Percentiles rank a stretch among this genome's conserved stretches.
phyloP scores from a whole-genome alignment of 306 rosid genomes.

The Vigna radiata region DNA sequence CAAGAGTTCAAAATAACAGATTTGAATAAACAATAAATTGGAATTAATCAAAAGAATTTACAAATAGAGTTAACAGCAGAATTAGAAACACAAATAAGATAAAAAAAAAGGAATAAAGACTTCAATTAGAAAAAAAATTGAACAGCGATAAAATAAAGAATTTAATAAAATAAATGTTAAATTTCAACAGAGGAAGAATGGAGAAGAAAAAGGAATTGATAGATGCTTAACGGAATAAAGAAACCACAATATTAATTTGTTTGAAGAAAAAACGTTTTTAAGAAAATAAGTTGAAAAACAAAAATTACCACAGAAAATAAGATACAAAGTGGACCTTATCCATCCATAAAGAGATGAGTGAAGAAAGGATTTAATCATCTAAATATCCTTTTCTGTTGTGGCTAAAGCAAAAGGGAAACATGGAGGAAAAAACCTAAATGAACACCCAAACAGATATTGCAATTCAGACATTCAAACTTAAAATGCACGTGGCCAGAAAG shows the following conservation, averaged over 20 bases:
- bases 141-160: not conserved
- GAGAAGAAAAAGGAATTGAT: too few species aligned
- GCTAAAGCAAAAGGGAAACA: constrained; percentile 2
- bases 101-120: not conserved
- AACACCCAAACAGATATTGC: constrained; percentile 4
- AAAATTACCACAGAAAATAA: not conserved
- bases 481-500: constrained; percentile 17
- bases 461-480: constrained; percentile 21
- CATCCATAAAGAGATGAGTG: constrained; percentile 29
- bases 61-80: not conserved
- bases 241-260: too few species aligned
- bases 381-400: constrained; percentile 14
- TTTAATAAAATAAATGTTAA: not conserved
- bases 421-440: constrained; percentile 14
- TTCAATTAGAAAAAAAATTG: not conserved
- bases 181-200: not conserved
- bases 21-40: not conserved
- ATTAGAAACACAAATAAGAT: not conserved
- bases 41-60: not conserved
- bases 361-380: constrained; percentile 12
- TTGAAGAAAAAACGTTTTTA: too few species aligned
- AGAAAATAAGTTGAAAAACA: not conserved
- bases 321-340: constrained; percentile 3
- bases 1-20: not conserved
- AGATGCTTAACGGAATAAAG: too few species aligned